Percentiles rank a stretch among this genome's conserved stretches.
phyloP scores from a whole-genome alignment of 108 stramenopile genomes.

The Cyclotella atomus region DNA sequence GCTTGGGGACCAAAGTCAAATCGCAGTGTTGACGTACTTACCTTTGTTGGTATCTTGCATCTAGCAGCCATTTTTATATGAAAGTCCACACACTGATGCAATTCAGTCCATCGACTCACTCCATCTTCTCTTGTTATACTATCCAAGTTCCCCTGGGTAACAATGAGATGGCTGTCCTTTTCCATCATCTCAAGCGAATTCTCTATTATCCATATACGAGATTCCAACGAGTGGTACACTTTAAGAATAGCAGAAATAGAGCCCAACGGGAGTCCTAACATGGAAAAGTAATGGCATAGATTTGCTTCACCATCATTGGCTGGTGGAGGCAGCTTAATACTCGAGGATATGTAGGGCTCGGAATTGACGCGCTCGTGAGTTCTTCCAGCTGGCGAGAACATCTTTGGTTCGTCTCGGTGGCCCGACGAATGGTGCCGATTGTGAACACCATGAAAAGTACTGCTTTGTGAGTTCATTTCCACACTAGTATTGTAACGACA shows the following conservation, averaged over 20 bases:
- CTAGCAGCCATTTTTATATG: background rate
- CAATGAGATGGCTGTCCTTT: background rate
- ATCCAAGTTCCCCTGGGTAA: background rate
- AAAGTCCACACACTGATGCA: background rate
- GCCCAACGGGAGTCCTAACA: background rate
- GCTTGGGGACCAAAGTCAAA: background rate
- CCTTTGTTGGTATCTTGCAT: background rate
- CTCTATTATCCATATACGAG: background rate
- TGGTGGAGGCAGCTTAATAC: too few relatives aligned
- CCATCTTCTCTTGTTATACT: background rate
- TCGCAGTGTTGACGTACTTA: background rate
- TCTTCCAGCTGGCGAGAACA: too few relatives aligned
- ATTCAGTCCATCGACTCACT: background rate
- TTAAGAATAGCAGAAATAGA: background rate
- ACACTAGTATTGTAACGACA: too few relatives aligned
- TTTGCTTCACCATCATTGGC: slow-evolving; percentile 1
- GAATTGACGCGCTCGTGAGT: too few relatives aligned
- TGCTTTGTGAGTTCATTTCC: too few relatives aligned
- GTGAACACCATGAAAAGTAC: too few relatives aligned
- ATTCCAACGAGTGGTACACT: background rate
- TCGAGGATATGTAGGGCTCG: too few relatives aligned
- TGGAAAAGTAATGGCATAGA: background rate
- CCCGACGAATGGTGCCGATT: too few relatives aligned
- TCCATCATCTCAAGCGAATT: background rate
- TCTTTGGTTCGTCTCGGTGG: too few relatives aligned